Evolutionary conservation across 129 eudicot genomes (phyloP).

Genomic region (Tagetes patula): DNA sequence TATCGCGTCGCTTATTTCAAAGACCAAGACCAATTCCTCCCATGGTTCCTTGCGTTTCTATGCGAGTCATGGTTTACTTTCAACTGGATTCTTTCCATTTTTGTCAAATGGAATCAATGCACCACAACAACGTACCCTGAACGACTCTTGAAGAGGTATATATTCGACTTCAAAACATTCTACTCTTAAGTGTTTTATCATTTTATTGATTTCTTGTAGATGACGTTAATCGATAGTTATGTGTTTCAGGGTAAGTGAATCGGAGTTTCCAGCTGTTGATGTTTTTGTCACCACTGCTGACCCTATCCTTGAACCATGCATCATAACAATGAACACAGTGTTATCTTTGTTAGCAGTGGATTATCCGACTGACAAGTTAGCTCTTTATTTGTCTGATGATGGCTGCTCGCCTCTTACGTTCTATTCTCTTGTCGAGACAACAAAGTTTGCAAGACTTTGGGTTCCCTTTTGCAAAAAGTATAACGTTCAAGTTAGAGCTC

Average conservation of each 20-base stretch:
- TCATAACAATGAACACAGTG: conserved; percentile 52
- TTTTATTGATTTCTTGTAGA: not conserved
- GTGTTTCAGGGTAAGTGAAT: conserved; percentile 26
- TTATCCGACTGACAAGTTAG: conserved; percentile 47
- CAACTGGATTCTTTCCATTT: conserved; percentile 39
- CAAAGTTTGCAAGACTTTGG: conserved; percentile 48
- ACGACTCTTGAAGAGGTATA: conserved; percentile 38
- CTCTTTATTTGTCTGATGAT: conserved; percentile 56
- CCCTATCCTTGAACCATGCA: conserved; percentile 42
- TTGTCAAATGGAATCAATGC: conserved; percentile 47
- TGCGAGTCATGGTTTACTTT: conserved; percentile 58
- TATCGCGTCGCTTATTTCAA: conserved; percentile 40
- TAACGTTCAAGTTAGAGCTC: conserved; percentile 46
- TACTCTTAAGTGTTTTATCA: not conserved
- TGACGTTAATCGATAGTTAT: not conserved
- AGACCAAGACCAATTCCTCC: conserved; percentile 40
- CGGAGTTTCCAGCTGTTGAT: conserved; percentile 45
- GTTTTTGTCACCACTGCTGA: conserved; percentile 60
- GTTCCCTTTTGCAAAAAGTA: conserved; percentile 56
- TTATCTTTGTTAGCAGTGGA: conserved; percentile 50
- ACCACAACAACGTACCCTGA: conserved; percentile 38
- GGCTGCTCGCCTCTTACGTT: conserved; percentile 45
- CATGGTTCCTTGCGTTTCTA: conserved; percentile 46
- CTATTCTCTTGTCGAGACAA: conserved; percentile 45
- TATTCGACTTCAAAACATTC: not conserved